These are phyloP conservation scores for Dipteronia sinensis DNA, from an alignment of 345 rosid genomes.

Conservation along the genomic window DNA sequence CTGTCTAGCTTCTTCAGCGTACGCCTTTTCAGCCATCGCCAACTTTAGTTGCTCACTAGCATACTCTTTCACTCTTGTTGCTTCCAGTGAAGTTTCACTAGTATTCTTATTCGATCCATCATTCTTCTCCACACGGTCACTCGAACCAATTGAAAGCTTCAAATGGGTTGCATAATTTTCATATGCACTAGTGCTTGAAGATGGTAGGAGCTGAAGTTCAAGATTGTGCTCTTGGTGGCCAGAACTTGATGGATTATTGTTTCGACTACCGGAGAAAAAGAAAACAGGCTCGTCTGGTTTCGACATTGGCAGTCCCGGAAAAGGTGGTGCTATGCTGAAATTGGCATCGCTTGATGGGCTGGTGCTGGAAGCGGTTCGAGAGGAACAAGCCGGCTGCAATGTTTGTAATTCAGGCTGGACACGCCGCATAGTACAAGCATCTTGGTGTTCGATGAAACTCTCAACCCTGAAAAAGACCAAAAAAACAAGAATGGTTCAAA, in stretches of 20 bases:
- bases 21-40: slow-evolving; percentile 65
- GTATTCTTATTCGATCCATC: slow-evolving; percentile 9
- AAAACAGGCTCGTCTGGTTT: slow-evolving; percentile 29
- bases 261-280: slow-evolving; percentile 15
- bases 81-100: slow-evolving; percentile 28
- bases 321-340: slow-evolving; percentile 47
- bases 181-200: slow-evolving; percentile 33
- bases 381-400: slow-evolving; percentile 55
- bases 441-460: slow-evolving; percentile 91
- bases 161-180: slow-evolving; percentile 44
- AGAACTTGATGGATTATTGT: slow-evolving; percentile 26
- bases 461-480: slow-evolving; percentile 53
- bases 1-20: slow-evolving; percentile 69
- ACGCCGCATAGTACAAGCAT: slow-evolving; percentile 58
- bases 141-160: slow-evolving; percentile 71
- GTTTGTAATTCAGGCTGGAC: slow-evolving; percentile 48
- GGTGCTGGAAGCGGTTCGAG: slow-evolving; percentile 73
- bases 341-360: slow-evolving; percentile 75
- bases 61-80: slow-evolving; percentile 47
- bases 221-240: slow-evolving; percentile 49
- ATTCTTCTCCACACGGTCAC: slow-evolving; percentile 9
- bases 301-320: slow-evolving; percentile 25
- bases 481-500: slow-evolving; percentile 19
- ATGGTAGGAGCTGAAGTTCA: slow-evolving; percentile 71
- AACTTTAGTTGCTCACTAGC: slow-evolving; percentile 52